Base-by-base conservation (phyloP, 1,284 basidiomycete genomes). In the Sanghuangporus baumii region DNA sequence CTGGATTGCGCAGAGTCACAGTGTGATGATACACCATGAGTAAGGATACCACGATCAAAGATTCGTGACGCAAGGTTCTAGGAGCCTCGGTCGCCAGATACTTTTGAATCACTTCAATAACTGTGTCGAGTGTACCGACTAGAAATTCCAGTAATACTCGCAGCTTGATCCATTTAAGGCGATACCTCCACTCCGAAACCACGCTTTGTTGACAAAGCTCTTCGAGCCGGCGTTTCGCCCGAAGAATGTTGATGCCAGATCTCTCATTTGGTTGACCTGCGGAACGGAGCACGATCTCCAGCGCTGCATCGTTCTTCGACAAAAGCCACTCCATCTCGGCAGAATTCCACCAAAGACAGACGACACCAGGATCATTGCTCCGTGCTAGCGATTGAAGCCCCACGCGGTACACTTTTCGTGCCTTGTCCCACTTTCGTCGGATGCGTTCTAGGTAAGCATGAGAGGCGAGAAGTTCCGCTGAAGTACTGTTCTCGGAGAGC, bases 301-400 rank as follows among this genome's bases (percentile, higher is more conserved):
- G 70, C 11, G 86, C 81, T 41, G 78, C 77, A 46, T 83, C 80
- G 18, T 75, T 67, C 38, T 79, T 70, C 0, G 83, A 81, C 11
- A 78, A 75, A n/a, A 91, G 74, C 88, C 88, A 94, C 73, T 96
- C 94, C 82, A 95, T 83, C 71, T 94, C 89, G 0, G 89, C 91
- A 93, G 93, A 97, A 56, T 89, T 85, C 77, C 88, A 91, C 89
- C 91, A 95, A 47, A 97, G 71, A 65, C 76, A 75, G 18, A 79
- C 76, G n/a, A 76, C 71, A 50, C 75, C 79, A 7, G 71, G 67
- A 26, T 74, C 70, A 7, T 69, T 72, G 3, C 72, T 69, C 26
- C 73, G 62, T 11, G 75, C 73, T 2, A 77, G 74, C 0, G 81
- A 75, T 4, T 76, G 75, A 37, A 87, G 79, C 7, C 86, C 77